phyloP scores from a whole-genome alignment of 2,329 filamentous ascomycete genomes.

The Penicillium sp. region DNA sequence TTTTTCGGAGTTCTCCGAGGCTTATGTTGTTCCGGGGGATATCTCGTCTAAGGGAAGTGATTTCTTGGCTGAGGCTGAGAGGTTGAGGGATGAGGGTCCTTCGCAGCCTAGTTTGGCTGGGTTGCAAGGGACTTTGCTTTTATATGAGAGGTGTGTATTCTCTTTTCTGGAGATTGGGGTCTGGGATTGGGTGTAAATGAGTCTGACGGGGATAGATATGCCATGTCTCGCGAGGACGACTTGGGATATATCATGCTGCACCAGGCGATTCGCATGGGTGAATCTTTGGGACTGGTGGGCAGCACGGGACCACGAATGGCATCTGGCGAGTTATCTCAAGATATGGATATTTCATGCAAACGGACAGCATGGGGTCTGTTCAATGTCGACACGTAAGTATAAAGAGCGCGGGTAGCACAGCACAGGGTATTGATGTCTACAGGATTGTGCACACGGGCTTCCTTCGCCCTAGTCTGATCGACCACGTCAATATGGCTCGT shows the following conservation, averaged over 20 bases:
- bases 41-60: constrained; percentile 38
- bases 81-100: constrained; percentile 25
- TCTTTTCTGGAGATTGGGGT: not conserved
- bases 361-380: constrained; percentile 41
- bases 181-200: too few species aligned
- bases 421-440: not conserved
- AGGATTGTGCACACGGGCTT: constrained; percentile 40
- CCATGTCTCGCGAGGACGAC: constrained; percentile 39
- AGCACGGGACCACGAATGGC: constrained; percentile 22
- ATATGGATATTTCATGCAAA: constrained; percentile 34
- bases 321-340: constrained; percentile 25
- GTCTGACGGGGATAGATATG: constrained; percentile 27
- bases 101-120: constrained; percentile 30
- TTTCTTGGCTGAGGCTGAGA: constrained; percentile 41
- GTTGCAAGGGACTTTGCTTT: constrained; percentile 37
- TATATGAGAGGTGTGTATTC: constrained; percentile 36
- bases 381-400: constrained; percentile 40
- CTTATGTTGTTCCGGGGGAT: constrained; percentile 39
- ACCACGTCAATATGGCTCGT: constrained; percentile 34
- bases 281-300: constrained; percentile 35
- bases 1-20: constrained; percentile 42
- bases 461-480: constrained; percentile 36
- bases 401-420: not conserved
- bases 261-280: constrained; percentile 36
- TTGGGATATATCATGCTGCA: constrained; percentile 41